Conservation (phyloP, 2,329 filamentous ascomycete genomes). For the Arthrobotrys pseudoclavata region DNA sequence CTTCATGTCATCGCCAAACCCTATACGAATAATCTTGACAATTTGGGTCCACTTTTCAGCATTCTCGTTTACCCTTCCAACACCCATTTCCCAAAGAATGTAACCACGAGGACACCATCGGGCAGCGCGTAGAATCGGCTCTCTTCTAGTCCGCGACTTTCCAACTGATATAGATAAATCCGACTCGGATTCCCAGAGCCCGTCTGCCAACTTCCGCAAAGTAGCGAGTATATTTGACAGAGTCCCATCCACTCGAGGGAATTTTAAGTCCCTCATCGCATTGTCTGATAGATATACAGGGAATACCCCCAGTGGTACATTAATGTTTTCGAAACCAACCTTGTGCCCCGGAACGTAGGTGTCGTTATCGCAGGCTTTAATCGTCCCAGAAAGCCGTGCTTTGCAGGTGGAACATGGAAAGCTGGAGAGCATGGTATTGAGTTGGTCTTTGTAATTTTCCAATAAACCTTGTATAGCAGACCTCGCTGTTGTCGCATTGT, state of each 20-base stretch:
- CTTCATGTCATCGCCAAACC: conserved; percentile 12
- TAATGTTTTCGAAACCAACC: neutral
- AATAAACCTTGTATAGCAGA: neutral
- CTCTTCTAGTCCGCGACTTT: neutral
- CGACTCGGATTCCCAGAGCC: conserved; percentile 16
- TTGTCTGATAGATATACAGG: conserved; percentile 22
- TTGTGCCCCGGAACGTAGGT: neutral
- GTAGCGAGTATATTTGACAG: conserved; percentile 6
- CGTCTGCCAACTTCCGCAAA: conserved; percentile 24
- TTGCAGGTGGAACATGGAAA: conserved; percentile 31
- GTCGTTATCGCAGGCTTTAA: neutral
- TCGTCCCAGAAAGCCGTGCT: neutral
- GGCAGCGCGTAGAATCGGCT: conserved; percentile 4
- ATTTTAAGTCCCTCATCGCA: conserved; percentile 33
- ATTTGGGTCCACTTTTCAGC: conserved; percentile 42
- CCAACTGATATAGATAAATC: neutral
- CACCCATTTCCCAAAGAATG: conserved; percentile 26
- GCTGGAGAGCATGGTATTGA: conserved; percentile 19
- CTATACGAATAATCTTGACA: conserved; percentile 28
- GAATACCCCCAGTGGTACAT: conserved; percentile 34
- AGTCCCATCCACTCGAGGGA: conserved; percentile 21
- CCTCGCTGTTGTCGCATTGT: conserved; percentile 17
- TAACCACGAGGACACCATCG: conserved; percentile 19
- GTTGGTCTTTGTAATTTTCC: neutral
- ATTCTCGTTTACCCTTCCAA: conserved; percentile 11